A percentile compares a stretch with the other conserved stretches of the same genome.
These are phyloP conservation scores for Hemileccinum impolitum DNA, from an alignment of 768 basidiomycete species.

Conservation along the genomic window DNA sequence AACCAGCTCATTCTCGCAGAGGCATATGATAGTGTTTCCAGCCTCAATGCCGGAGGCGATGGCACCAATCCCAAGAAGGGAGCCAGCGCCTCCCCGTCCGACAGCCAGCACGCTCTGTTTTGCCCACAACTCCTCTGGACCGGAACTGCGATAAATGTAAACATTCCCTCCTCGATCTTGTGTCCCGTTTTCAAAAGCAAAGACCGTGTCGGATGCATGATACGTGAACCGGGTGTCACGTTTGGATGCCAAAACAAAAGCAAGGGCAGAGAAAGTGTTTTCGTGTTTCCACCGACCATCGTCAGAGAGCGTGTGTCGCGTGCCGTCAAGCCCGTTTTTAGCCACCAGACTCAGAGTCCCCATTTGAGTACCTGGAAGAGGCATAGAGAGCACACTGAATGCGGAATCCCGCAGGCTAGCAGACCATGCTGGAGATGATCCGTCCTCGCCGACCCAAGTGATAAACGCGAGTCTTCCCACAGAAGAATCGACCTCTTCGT, in stretches of 20 bases:
- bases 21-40: constrained; percentile 51
- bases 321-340: constrained; percentile 74
- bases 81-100: constrained; percentile 65
- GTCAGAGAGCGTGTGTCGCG: constrained; percentile 49
- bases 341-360: constrained; percentile 47
- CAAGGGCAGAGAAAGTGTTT: constrained; percentile 83
- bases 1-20: constrained; percentile 76
- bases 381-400: constrained; percentile 63
- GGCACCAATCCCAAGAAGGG: constrained; percentile 72
- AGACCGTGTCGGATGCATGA: constrained; percentile 56
- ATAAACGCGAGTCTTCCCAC: constrained; percentile 63
- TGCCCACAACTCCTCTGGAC: constrained; percentile 53
- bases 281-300: constrained; percentile 60
- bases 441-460: constrained; percentile 63
- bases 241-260: constrained; percentile 93
- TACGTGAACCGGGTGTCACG: constrained; percentile 85
- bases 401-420: constrained; percentile 31
- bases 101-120: constrained; percentile 82
- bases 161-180: constrained; percentile 72
- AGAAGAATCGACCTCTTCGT: constrained; percentile 80
- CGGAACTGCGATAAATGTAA: constrained; percentile 73
- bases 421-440: constrained; percentile 43
- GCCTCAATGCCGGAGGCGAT: constrained; percentile 33
- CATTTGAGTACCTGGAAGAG: constrained; percentile 53
- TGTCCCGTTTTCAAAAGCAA: constrained; percentile 82